Evolutionary conservation across 2,329 filamentous ascomycete genomes (phyloP).

Genomic region (Arthrobotrys entomopaga): DNA sequence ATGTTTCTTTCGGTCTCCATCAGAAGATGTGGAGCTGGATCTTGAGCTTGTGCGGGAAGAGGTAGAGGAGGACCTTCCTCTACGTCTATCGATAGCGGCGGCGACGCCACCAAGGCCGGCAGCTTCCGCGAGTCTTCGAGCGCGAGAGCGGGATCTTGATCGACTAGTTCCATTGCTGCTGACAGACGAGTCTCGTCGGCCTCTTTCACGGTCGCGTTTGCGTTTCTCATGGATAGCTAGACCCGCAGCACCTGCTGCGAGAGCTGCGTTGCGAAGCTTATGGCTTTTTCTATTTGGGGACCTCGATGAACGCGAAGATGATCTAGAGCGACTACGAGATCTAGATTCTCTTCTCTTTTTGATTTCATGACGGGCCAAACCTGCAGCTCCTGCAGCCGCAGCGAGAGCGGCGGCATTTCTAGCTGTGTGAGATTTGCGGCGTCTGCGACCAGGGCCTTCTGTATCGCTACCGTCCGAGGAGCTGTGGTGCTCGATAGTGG

Average conservation of each 20-base stretch:
- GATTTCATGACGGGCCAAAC: conserved; percentile 38
- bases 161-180: conserved; percentile 18
- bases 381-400: conserved; percentile 37
- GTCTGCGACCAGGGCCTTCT: conserved; percentile 30
- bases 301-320: conserved; percentile 21
- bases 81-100: conserved; percentile 25
- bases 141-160: conserved; percentile 44
- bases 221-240: conserved; percentile 48
- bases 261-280: conserved; percentile 47
- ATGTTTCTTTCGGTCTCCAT: conserved; percentile 50
- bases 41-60: conserved; percentile 43
- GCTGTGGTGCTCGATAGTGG: conserved; percentile 41
- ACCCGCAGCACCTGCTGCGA: conserved; percentile 46
- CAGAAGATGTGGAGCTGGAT: conserved; percentile 48
- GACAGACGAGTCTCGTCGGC: conserved; percentile 23
- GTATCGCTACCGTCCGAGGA: conserved; percentile 53
- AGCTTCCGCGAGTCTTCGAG: conserved; percentile 43
- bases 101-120: conserved; percentile 51
- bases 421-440: conserved; percentile 38
- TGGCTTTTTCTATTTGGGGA: conserved; percentile 48
- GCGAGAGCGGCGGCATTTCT: conserved; percentile 50
- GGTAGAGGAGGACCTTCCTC: conserved; percentile 35
- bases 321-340: conserved; percentile 39
- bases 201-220: conserved; percentile 48
- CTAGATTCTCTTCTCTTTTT: conserved; percentile 50